phyloP scores from a whole-genome alignment of 257 asterid species.

The Solanum pinnatisectum region DNA sequence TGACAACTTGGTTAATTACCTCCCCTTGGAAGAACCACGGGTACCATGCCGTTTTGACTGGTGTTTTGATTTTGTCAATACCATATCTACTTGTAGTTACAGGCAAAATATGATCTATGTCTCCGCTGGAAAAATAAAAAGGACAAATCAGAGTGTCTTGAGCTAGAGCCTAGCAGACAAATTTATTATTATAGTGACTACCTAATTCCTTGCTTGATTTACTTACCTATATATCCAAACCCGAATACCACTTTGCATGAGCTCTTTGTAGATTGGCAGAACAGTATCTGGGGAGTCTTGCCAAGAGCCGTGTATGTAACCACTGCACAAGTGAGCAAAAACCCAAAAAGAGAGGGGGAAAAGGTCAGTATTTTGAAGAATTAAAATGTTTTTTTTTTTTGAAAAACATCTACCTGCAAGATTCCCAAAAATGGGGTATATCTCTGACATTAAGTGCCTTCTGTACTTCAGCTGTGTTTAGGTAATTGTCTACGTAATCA shows the following conservation, averaged over 20 bases:
- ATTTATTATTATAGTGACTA: too few relatives aligned
- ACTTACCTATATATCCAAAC: constrained; percentile 53
- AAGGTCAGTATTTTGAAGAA: not conserved
- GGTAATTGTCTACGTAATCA: constrained; percentile 20
- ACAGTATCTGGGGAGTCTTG: constrained; percentile 34
- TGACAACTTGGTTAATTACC: constrained; percentile 9
- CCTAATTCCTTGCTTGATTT: not conserved
- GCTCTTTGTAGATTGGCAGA: constrained; percentile 35
- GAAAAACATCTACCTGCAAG: constrained; percentile 29
- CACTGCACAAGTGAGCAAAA: constrained; percentile 2
- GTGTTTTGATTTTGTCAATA: constrained; percentile 29
- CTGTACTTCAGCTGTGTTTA: constrained; percentile 44
- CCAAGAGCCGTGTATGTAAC: constrained; percentile 2
- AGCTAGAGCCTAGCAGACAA: not conserved
- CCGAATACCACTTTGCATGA: constrained; percentile 37
- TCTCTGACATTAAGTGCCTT: constrained; percentile 40
- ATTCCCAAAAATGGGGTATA: constrained; percentile 28
- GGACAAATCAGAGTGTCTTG: not conserved
- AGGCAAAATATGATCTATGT: constrained; percentile 39
- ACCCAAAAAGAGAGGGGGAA: not conserved
- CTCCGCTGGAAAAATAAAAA: constrained; percentile 35
- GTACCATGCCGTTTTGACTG: constrained; percentile 42
- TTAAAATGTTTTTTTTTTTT: not conserved
- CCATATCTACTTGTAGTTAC: constrained; percentile 55
- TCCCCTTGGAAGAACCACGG: constrained; percentile 50